Conservation (phyloP, 768 basidiomycete genomes). For the Pulveroboletus sp. region DNA sequence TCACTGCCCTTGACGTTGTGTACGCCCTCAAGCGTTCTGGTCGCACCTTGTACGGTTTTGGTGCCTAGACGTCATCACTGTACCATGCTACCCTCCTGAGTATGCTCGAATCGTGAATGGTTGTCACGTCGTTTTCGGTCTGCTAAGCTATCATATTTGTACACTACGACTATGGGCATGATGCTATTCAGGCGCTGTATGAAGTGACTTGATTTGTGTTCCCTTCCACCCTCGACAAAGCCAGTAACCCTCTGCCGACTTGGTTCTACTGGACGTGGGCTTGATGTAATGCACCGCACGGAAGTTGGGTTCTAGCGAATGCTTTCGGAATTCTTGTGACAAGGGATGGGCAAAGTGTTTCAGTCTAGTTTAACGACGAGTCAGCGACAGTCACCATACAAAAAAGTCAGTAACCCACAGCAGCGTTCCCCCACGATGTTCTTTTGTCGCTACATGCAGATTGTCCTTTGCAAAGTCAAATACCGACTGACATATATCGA, state of each 20-base stretch:
- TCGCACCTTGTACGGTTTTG: slow-evolving; percentile 80
- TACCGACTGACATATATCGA: slow-evolving; percentile 73
- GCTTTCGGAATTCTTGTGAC: slow-evolving; percentile 56
- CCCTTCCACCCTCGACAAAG: slow-evolving; percentile 72
- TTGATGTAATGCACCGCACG: slow-evolving; percentile 65
- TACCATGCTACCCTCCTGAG: background rate
- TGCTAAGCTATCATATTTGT: slow-evolving; percentile 15
- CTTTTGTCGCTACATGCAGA: slow-evolving; percentile 46
- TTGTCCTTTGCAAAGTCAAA: slow-evolving; percentile 58
- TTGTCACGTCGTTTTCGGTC: background rate
- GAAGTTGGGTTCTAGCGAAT: slow-evolving; percentile 61
- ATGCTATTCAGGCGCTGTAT: slow-evolving; percentile 1
- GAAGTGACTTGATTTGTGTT: background rate
- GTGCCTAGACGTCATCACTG: slow-evolving; percentile 42
- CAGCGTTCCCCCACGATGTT: slow-evolving; percentile 36
- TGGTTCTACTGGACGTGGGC: slow-evolving; percentile 72
- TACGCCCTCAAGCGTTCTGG: slow-evolving; percentile 71
- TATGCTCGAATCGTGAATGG: background rate
- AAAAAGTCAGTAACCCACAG: slow-evolving; percentile 43
- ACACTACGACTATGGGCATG: slow-evolving; percentile 4
- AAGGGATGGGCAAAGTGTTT: slow-evolving; percentile 83
- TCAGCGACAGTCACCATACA: background rate
- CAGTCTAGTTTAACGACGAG: slow-evolving; percentile 43
- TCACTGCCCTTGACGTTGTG: slow-evolving; percentile 82
- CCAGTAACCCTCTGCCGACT: slow-evolving; percentile 83